phyloP scores from a whole-genome alignment of 208 protist genomes.

The Wallacemonas sp. region DNA sequence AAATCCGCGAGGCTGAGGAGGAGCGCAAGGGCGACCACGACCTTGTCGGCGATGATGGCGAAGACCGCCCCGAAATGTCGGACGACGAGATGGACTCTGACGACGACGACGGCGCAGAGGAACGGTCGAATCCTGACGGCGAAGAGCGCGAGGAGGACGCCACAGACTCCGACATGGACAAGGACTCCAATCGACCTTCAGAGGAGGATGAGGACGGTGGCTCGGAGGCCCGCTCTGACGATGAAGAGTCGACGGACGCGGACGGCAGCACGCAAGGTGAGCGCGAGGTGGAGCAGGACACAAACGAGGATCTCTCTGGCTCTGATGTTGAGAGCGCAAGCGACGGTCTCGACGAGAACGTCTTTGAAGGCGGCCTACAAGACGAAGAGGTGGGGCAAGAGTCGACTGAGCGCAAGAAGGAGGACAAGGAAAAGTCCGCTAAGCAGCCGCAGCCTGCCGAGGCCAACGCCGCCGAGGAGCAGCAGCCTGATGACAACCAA shows the following conservation, averaged over 20 bases:
- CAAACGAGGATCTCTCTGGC: slow-evolving; percentile 19
- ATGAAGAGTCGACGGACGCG: slow-evolving; percentile 17
- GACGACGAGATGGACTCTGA: slow-evolving; percentile 32
- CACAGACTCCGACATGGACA: slow-evolving; percentile 34
- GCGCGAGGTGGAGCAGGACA: slow-evolving; percentile 34
- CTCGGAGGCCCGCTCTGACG: slow-evolving; percentile 39
- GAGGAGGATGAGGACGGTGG: slow-evolving; percentile 26
- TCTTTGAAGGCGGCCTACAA: slow-evolving; percentile 79
- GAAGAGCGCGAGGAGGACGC: slow-evolving; percentile 55
- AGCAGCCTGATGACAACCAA: slow-evolving; percentile 74
- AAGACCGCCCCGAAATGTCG: slow-evolving; percentile 32
- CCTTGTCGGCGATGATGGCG: slow-evolving; percentile 67
- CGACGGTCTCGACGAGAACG: slow-evolving; percentile 72
- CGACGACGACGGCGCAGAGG: slow-evolving; percentile 29
- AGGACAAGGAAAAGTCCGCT: slow-evolving; percentile 43
- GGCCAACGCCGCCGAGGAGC: slow-evolving; percentile 46
- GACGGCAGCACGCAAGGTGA: slow-evolving; percentile 36
- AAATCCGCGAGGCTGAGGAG: slow-evolving; percentile 75
- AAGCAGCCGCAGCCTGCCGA: slow-evolving; percentile 27
- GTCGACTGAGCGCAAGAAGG: slow-evolving; percentile 57
- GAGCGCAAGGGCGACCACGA: slow-evolving; percentile 68
- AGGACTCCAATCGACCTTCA: slow-evolving; percentile 17
- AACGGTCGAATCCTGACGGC: slow-evolving; percentile 61
- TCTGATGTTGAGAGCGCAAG: slow-evolving; percentile 35
- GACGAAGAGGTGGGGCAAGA: slow-evolving; percentile 81